phyloP scores from a whole-genome alignment of 139 green algal genomes.

The Diplosphaera chodatii region DNA sequence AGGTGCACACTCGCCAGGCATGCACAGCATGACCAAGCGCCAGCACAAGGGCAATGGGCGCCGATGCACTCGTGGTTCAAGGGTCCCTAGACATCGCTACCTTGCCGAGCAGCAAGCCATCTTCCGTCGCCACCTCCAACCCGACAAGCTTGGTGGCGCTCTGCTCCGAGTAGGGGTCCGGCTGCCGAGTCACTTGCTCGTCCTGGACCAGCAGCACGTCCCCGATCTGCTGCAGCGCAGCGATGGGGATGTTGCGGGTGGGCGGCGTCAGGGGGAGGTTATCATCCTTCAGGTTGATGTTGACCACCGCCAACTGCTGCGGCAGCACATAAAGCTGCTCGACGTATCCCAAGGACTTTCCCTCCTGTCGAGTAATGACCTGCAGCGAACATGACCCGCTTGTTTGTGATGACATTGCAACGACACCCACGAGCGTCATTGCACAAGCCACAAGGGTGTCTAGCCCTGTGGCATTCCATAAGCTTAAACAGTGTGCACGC shows the following conservation, averaged over 20 bases:
- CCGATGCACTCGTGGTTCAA: background rate
- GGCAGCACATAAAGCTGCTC: conserved; percentile 62
- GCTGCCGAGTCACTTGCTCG: conserved; percentile 40
- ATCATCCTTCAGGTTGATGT: conserved; percentile 51
- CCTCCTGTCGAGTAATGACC: conserved; percentile 55
- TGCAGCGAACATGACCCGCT: background rate
- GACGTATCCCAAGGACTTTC: conserved; percentile 49
- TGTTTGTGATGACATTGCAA: too few relatives aligned
- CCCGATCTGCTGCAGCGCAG: conserved; percentile 56
- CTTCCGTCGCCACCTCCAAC: conserved; percentile 49
- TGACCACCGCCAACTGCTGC: conserved; percentile 33
- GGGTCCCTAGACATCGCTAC: too few relatives aligned
- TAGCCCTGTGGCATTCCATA: too few relatives aligned
- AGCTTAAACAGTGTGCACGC: too few relatives aligned
- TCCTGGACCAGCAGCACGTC: conserved; percentile 77
- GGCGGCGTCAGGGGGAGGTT: background rate
- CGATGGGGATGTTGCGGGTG: conserved; percentile 42
- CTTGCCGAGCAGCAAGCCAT: conserved; percentile 51
- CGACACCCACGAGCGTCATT: background rate
- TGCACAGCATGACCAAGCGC: too few relatives aligned
- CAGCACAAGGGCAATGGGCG: too few relatives aligned
- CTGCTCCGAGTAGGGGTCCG: conserved; percentile 31
- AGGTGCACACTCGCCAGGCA: too few relatives aligned
- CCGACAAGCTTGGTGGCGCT: conserved; percentile 48
- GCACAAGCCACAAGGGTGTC: too few relatives aligned